These are phyloP conservation scores for Xylariales sp. DNA, from an alignment of 2,329 filamentous ascomycete genomes.

Conservation along the genomic window DNA sequence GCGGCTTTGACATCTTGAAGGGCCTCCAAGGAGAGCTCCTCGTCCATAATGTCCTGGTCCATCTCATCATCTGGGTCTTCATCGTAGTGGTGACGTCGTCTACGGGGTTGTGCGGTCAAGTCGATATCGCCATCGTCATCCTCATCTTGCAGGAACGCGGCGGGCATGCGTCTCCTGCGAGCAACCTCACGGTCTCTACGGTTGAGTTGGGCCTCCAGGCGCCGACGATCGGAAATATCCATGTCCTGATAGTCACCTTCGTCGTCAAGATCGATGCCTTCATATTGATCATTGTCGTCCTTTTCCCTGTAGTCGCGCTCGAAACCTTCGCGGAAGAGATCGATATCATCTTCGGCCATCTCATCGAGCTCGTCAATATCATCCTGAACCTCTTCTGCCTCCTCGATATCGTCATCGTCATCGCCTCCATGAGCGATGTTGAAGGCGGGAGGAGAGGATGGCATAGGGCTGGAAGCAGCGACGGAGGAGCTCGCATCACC, in stretches of 20 bases:
- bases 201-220: constrained; percentile 69
- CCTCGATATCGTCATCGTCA: constrained; percentile 68
- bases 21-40: constrained; percentile 88
- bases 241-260: constrained; percentile 70
- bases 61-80: constrained; percentile 92
- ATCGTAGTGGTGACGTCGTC: constrained; percentile 85
- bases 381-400: constrained; percentile 67
- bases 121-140: constrained; percentile 83
- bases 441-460: constrained; percentile 62
- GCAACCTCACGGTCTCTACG: constrained; percentile 69
- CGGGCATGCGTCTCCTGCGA: constrained; percentile 62
- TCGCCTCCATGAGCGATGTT: constrained; percentile 63
- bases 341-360: constrained; percentile 75
- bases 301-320: constrained; percentile 67
- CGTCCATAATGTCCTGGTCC: constrained; percentile 90
- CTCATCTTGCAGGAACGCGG: constrained; percentile 73
- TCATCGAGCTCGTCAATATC: constrained; percentile 77
- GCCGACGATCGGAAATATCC: constrained; percentile 60
- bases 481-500: constrained; percentile 48
- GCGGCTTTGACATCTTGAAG: constrained; percentile 90
- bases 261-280: constrained; percentile 70
- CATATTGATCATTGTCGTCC: constrained; percentile 65
- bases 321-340: constrained; percentile 71
- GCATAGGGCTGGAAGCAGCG: constrained; percentile 57
- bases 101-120: constrained; percentile 77